Evolutionary conservation across 2,329 filamentous ascomycete genomes (phyloP), one percentile per base, ranked within the genome.

Genomic region (Colletotrichum coccodes): DNA sequence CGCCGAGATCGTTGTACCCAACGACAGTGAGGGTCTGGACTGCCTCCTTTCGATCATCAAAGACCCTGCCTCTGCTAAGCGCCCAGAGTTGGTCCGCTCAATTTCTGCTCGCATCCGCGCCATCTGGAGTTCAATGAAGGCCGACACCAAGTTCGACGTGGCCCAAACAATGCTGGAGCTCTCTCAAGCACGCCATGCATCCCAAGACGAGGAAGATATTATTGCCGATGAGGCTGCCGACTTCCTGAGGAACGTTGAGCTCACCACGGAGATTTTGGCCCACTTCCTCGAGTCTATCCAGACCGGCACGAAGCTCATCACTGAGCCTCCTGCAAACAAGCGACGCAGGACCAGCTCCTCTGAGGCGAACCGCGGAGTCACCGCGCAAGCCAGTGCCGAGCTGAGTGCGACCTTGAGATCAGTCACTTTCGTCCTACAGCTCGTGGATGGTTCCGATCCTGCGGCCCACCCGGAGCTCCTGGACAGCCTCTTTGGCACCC

Each of bases 351-450:
- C 90, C 0, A 97, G 93, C 79, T 89, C 91, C 62, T 91, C 89
- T 18, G 92, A 93, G 72, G 87, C 88, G 72, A 86, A 89, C 63
- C 83, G 84, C 61, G 88, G 87, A 53, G 83, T 89, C 61, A 86
- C 87, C 40, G 83, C 87, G 16, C 89, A 90, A 71, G 87, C 90
- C 64, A 89, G 90, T 38, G 85, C 87, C 7, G 90, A 93, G 75
- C 80, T 95, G 34, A 89, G 88, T 71, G 85, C 87, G 54, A 87
- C 91, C 7, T 86, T 98, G 71, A 89, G 90, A 73, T 92, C 92
- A 73, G 88, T 95, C 62, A 97, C 95, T 0, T 90, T 97, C 75
- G 93, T 98, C 12, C 84, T 98, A 42, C 95, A 98, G 78, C 82
- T 98, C 30, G 89, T 98, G 18, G 95, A 98, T 76, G 89, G 89